Conservation (phyloP, 2,329 filamentous ascomycete species). For the Xylariaceae sp. region DNA sequence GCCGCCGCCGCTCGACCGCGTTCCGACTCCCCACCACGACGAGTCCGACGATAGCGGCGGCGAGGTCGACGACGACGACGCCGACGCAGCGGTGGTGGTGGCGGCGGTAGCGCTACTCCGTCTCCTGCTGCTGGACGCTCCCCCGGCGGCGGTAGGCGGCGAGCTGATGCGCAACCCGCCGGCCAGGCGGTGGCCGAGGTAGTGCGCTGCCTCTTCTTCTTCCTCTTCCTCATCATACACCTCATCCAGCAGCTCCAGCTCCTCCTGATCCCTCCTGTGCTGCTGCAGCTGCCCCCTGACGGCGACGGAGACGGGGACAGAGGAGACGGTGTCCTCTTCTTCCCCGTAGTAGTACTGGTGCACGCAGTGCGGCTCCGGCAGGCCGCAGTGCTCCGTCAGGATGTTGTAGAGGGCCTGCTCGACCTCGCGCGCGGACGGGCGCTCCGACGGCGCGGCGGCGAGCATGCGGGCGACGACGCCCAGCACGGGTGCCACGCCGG, state of each 20-base stretch:
- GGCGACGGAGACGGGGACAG: too few relatives aligned
- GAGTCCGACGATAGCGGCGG: too few relatives aligned
- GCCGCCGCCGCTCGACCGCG: too few relatives aligned
- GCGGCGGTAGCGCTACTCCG: too few relatives aligned
- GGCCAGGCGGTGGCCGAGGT: too few relatives aligned
- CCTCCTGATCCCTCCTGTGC: constrained; percentile 22
- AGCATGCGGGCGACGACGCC: constrained; percentile 49
- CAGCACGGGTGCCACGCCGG: constrained; percentile 44
- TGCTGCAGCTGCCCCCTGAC: too few relatives aligned
- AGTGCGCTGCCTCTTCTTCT: constrained; percentile 9
- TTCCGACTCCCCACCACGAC: too few relatives aligned
- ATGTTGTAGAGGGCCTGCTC: constrained; percentile 46
- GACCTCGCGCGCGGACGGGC: constrained; percentile 46
- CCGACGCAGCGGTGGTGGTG: too few relatives aligned
- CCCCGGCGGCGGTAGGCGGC: too few relatives aligned
- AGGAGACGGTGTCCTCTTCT: constrained; percentile 21
- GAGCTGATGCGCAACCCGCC: too few relatives aligned
- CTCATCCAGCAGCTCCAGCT: constrained; percentile 13
- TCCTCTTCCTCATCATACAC: constrained; percentile 20
- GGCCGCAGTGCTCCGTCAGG: constrained; percentile 39
- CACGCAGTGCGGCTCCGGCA: constrained; percentile 47
- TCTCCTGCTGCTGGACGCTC: too few relatives aligned
- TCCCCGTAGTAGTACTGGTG: constrained; percentile 34
- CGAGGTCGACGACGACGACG: too few relatives aligned
- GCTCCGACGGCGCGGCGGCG: constrained; percentile 39